A percentile compares a stretch with the other conserved stretches of the same genome.
phyloP scores from a whole-genome alignment of 495 filamentous ascomycete genomes.

The Hypoxylon rickii region DNA sequence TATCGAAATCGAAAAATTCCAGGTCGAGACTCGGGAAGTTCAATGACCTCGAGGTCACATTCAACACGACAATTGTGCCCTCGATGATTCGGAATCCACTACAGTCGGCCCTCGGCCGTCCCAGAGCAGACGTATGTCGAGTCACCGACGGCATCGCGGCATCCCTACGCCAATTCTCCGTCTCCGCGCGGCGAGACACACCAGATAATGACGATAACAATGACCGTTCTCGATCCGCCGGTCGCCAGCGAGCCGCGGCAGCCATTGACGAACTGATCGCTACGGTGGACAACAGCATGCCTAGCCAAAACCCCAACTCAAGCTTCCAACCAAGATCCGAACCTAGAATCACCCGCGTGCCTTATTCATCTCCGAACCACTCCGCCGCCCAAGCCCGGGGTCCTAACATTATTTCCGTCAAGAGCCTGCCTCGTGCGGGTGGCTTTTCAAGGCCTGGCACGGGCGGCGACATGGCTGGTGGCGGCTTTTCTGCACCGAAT shows the following conservation, averaged over 20 bases:
- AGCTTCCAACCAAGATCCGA: background rate
- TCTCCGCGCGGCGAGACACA: slow-evolving; percentile 32
- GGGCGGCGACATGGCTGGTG: background rate
- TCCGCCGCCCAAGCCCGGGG: slow-evolving; percentile 31
- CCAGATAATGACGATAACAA: slow-evolving; percentile 7
- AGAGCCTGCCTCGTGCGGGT: background rate
- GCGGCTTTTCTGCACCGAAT: background rate
- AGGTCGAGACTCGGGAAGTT: background rate
- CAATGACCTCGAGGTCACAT: background rate
- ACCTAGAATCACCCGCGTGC: background rate
- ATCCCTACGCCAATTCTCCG: slow-evolving; percentile 48
- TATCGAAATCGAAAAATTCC: background rate
- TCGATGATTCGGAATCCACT: slow-evolving; percentile 39
- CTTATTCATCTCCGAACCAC: too few relatives aligned
- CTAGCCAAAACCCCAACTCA: background rate
- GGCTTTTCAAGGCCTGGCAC: background rate
- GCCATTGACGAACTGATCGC: slow-evolving; percentile 26
- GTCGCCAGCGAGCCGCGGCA: slow-evolving; percentile 18
- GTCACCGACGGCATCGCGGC: slow-evolving; percentile 49
- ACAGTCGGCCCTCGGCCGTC: slow-evolving; percentile 26
- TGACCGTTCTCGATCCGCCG: slow-evolving; percentile 2
- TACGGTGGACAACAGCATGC: background rate
- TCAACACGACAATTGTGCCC: slow-evolving; percentile 16
- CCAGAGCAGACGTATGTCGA: slow-evolving; percentile 38
- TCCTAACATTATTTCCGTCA: slow-evolving; percentile 23